Percentiles rank a stretch among this genome's conserved stretches.
Evolutionary conservation across 176 grass and related monocot species (phyloP).

Genomic region (Oryza rufipogon): DNA sequence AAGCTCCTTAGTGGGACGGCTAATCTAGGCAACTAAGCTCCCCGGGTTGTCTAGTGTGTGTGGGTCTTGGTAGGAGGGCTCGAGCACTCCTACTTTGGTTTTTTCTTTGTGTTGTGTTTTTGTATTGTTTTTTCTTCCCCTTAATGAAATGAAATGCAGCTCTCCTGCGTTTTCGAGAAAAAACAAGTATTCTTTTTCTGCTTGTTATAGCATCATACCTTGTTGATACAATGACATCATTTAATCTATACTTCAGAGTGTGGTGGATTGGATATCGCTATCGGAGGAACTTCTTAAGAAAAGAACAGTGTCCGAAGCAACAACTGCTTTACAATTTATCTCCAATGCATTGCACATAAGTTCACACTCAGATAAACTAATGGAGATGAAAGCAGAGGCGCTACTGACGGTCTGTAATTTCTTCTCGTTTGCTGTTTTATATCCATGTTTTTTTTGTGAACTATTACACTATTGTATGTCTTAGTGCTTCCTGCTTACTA

Average conservation of each 20-base stretch:
- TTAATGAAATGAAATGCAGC: no score
- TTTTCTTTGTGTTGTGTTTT: no score
- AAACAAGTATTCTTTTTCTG: constrained; percentile 1
- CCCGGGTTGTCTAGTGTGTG: no score
- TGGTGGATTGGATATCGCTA: constrained; percentile 65
- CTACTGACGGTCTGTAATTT: constrained; percentile 73
- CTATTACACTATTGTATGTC: constrained; percentile 4
- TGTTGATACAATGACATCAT: not conserved
- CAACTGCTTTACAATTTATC: constrained; percentile 70
- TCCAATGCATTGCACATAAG: constrained; percentile 80
- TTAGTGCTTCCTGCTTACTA: constrained; percentile 29
- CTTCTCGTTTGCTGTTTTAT: constrained; percentile 8
- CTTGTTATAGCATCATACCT: constrained; percentile 30
- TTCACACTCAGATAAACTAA: constrained; percentile 73
- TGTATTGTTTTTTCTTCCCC: no score
- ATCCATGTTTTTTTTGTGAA: constrained; percentile 25
- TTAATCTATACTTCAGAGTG: constrained; percentile 52
- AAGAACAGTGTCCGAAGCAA: constrained; percentile 72
- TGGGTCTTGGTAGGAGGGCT: no score
- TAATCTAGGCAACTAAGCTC: no score
- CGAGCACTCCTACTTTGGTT: no score
- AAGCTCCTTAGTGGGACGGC: no score
- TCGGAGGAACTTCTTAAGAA: constrained; percentile 71
- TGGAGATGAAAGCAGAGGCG: constrained; percentile 88
- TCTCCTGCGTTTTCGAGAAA: no score